Evolutionary conservation across 2,329 filamentous ascomycete genomes (phyloP), one percentile per base, ranked within the genome.

Genomic region (Fusarium euwallaceae): DNA sequence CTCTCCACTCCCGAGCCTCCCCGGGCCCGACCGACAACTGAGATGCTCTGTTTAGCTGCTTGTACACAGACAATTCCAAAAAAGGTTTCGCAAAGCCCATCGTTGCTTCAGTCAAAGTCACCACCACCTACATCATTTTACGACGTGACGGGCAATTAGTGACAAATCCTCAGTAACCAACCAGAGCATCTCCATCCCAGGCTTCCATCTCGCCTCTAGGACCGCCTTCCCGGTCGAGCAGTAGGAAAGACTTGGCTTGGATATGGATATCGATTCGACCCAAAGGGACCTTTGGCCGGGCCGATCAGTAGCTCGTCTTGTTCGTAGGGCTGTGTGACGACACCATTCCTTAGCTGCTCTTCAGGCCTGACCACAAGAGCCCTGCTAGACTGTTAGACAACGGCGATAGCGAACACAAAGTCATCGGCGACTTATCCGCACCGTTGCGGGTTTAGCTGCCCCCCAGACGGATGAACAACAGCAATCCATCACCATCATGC

Each of bases 261-360:
- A 27, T 24, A 51, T 51, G 7, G 22, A 58, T 32, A 32, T 32
- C 32, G 32, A 24, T 64, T 32, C 20, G n/a, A 12, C 22, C 17
- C 20, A 22, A 37, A 66, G 67, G 61, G 68, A 74, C 68, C 68
- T 74, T 71, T 73, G 73, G 69, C 62, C 72, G 74, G 74, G 68
- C 72, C 73, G 75, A 76, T 72, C 70, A 75, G 64, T 59, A 55
- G 58, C 70, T 78, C 48, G 73, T 77, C 39, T 43, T 11, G 39
- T 43, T 43, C 76, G 75, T 80, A 80, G 78, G 78, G 78, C 78
- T 80, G 78, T 80, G 77, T 79, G 77, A 77, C 76, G 76, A 79
- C 71, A 77, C 48, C 66, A 45, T 61, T 66, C 61, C 65, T 67
- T 65, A n/a, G 63, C 34, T 51, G 24, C 68, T 56, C 60, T 61